A percentile compares a stretch with the other conserved stretches of the same genome.
Conservation (phyloP, 2,329 filamentous ascomycete species). For the Mycocentrospora acerina region DNA sequence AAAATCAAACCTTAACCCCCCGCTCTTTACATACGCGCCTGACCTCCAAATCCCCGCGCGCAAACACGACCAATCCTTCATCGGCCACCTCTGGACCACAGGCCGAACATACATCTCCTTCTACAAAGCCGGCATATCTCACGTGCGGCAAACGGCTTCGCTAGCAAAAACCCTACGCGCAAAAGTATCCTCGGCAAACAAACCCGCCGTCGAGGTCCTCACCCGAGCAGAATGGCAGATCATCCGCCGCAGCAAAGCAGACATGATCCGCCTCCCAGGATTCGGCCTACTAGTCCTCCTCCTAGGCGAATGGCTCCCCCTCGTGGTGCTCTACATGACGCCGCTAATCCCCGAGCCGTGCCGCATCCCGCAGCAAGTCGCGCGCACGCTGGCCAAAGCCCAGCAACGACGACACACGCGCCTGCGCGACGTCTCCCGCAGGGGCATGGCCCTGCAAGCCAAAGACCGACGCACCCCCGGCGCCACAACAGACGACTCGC, state of each 20-base stretch:
- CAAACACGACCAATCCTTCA: constrained; percentile 46
- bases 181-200: constrained; percentile 15
- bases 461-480: constrained; percentile 2
- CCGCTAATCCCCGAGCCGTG: constrained; percentile 79
- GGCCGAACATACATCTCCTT: constrained; percentile 79
- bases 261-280: constrained; percentile 73
- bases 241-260: constrained; percentile 65
- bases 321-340: constrained; percentile 71
- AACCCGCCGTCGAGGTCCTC: constrained; percentile 30
- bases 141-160: constrained; percentile 68
- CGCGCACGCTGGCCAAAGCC: constrained; percentile 55
- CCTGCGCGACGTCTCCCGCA: constrained; percentile 13
- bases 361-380: constrained; percentile 75
- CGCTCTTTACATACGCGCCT: constrained; percentile 70
- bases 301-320: constrained; percentile 82
- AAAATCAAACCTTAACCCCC: constrained; percentile 63
- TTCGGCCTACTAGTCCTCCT: constrained; percentile 76
- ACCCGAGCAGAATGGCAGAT: constrained; percentile 73
- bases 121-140: constrained; percentile 82
- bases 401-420: constrained; percentile 44
- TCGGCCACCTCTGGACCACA: constrained; percentile 59
- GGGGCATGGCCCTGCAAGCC: constrained; percentile 19
- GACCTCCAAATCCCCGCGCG: constrained; percentile 64
- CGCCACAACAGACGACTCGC: constrained; percentile 3
- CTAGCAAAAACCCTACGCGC: constrained; percentile 48